Conservation (phyloP, 75 land plant species). For the Larix kaempferi region DNA sequence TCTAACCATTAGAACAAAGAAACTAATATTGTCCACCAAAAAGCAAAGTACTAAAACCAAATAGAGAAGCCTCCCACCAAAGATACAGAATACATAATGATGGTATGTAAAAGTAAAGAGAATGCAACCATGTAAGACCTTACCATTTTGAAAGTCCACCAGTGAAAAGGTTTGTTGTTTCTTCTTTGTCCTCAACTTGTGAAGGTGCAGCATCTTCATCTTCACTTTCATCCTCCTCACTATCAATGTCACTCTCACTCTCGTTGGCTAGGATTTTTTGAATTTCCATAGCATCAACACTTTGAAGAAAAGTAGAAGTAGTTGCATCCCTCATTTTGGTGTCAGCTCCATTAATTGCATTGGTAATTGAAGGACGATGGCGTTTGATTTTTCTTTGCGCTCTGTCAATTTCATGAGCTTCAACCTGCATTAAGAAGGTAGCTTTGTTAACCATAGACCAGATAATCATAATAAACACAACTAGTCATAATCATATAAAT, state of each 20-base stretch:
- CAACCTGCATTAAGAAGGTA: constrained; percentile 41
- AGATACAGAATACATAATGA: background rate
- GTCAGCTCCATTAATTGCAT: constrained; percentile 19
- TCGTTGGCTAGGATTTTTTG: constrained; percentile 12
- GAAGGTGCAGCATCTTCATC: constrained; percentile 15
- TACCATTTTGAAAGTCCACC: constrained; percentile 45
- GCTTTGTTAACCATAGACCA: background rate
- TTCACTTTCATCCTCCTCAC: constrained; percentile 16
- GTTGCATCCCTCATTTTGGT: constrained; percentile 21
- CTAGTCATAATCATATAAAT: no score
- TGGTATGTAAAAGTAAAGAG: no score
- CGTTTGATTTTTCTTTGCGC: constrained; percentile 70
- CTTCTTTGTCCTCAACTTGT: constrained; percentile 3
- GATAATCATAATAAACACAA: background rate
- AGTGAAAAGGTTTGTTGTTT: constrained; percentile 10
- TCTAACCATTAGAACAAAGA: background rate
- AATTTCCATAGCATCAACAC: constrained; percentile 13
- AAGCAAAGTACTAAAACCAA: background rate
- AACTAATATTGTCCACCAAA: background rate
- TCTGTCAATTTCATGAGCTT: constrained; percentile 60
- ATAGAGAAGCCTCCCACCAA: background rate
- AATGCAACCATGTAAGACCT: background rate
- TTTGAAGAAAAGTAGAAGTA: constrained; percentile 9
- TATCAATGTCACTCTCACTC: constrained; percentile 8
- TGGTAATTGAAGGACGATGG: constrained; percentile 29